These are phyloP conservation scores for Spatholobus suberectus DNA, from an alignment of 306 rosid genomes.

Conservation along the genomic window DNA sequence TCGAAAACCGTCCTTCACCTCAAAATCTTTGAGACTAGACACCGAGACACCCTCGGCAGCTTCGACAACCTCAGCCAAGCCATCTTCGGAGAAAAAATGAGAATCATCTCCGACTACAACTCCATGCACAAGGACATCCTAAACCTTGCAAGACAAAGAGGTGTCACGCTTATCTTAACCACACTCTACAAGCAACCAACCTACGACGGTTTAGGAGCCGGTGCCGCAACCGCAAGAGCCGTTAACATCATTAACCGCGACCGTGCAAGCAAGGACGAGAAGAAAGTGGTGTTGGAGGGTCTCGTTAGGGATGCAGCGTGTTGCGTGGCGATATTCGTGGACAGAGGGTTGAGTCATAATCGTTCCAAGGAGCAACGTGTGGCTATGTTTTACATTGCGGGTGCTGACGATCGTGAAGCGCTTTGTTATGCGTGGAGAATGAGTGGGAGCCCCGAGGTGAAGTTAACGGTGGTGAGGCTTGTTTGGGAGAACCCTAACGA, in stretches of 20 bases:
- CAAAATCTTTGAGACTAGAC: not conserved
- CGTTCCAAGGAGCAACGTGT: not conserved
- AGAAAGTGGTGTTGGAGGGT: constrained; percentile 41
- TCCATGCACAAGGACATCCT: constrained; percentile 54
- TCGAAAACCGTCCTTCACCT: not conserved
- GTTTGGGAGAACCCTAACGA: constrained; percentile 47
- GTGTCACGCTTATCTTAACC: constrained; percentile 36
- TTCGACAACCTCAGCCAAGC: constrained; percentile 51
- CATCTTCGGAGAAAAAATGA: constrained; percentile 47
- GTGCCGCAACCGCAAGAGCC: constrained; percentile 49
- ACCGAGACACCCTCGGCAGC: constrained; percentile 39
- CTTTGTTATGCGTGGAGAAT: constrained; percentile 57
- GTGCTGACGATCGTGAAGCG: constrained; percentile 54
- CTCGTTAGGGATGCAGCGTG: constrained; percentile 38
- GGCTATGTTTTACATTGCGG: constrained; percentile 47
- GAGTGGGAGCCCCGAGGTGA: constrained; percentile 29
- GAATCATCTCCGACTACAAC: constrained; percentile 40
- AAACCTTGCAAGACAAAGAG: constrained; percentile 29
- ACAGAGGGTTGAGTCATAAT: constrained; percentile 35
- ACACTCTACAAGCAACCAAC: constrained; percentile 51
- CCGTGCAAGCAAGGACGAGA: constrained; percentile 34
- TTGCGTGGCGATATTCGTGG: constrained; percentile 44
- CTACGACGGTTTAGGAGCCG: constrained; percentile 46
- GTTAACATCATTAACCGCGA: constrained; percentile 51
- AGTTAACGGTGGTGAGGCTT: constrained; percentile 47